A percentile compares a stretch with the other conserved stretches of the same genome.
These are phyloP conservation scores for Claviceps sp. DNA, from an alignment of 2,329 filamentous ascomycete genomes.

Conservation along the genomic window DNA sequence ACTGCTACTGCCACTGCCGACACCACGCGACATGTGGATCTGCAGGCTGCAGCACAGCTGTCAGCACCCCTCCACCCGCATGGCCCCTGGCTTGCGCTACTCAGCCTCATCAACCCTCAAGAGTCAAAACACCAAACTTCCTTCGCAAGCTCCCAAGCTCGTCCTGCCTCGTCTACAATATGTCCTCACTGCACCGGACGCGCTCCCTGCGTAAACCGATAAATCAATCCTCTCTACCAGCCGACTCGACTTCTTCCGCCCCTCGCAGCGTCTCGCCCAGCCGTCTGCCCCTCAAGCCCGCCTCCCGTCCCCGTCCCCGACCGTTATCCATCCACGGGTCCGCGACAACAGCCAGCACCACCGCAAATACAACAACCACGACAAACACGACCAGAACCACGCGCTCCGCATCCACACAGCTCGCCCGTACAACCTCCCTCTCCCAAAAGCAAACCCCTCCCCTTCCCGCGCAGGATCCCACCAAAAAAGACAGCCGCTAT, in stretches of 20 bases:
- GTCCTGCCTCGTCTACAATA: background rate
- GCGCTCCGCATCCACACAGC: constrained; percentile 7
- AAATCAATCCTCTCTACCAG: constrained; percentile 3
- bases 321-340: constrained; percentile 14
- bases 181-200: constrained; percentile 7
- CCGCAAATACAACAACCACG: background rate
- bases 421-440: constrained; percentile 13
- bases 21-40: no score
- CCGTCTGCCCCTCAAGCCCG: constrained; percentile 35
- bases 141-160: background rate
- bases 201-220: constrained; percentile 28
- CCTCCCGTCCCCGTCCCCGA: constrained; percentile 12
- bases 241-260: constrained; percentile 7
- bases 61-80: no score
- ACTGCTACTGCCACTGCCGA: no score
- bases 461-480: constrained; percentile 3
- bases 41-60: no score
- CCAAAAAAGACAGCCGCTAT: constrained; percentile 16
- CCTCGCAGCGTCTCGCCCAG: constrained; percentile 32
- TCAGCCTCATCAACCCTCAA: no score
- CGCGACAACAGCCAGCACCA: constrained; percentile 8
- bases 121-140: no score
- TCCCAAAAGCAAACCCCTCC: constrained; percentile 1
- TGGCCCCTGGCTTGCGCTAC: no score
- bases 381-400: background rate